phyloP scores from a whole-genome alignment of 1,284 basidiomycete species.

The Leccinum discolor region DNA sequence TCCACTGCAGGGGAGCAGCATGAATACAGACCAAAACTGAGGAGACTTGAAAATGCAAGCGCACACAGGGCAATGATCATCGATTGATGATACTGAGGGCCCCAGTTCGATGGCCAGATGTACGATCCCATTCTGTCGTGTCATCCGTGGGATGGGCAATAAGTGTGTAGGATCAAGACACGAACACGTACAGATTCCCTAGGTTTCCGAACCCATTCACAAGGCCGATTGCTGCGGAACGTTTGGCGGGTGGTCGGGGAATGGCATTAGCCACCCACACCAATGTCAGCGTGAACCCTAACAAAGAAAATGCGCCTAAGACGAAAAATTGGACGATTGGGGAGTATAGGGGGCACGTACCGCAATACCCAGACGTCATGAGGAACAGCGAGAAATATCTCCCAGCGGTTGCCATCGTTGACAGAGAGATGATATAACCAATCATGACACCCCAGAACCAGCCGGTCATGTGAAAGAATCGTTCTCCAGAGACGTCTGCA shows the following conservation, averaged over 20 bases:
- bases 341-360: conserved; percentile 32
- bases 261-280: conserved; percentile 68
- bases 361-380: conserved; percentile 59
- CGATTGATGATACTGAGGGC: conserved; percentile 51
- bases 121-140: conserved; percentile 48
- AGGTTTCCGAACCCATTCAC: conserved; percentile 34
- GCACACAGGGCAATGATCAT: conserved; percentile 50
- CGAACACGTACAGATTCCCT: conserved; percentile 36
- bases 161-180: background rate
- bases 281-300: conserved; percentile 59
- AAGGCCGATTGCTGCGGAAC: conserved; percentile 45
- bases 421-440: conserved; percentile 64
- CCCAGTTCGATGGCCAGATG: conserved; percentile 52
- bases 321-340: background rate
- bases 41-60: conserved; percentile 38
- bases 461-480: conserved; percentile 18
- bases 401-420: conserved; percentile 51
- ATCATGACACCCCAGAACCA: conserved; percentile 59
- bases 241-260: conserved; percentile 64
- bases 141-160: background rate
- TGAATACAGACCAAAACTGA: conserved; percentile 38
- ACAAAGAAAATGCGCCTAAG: background rate
- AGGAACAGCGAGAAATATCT: conserved; percentile 70
- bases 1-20: too few species aligned
- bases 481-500: conserved; percentile 2